Evolutionary conservation across 2,329 filamentous ascomycete species (phyloP).

Genomic region (Colletotrichum australisinense): DNA sequence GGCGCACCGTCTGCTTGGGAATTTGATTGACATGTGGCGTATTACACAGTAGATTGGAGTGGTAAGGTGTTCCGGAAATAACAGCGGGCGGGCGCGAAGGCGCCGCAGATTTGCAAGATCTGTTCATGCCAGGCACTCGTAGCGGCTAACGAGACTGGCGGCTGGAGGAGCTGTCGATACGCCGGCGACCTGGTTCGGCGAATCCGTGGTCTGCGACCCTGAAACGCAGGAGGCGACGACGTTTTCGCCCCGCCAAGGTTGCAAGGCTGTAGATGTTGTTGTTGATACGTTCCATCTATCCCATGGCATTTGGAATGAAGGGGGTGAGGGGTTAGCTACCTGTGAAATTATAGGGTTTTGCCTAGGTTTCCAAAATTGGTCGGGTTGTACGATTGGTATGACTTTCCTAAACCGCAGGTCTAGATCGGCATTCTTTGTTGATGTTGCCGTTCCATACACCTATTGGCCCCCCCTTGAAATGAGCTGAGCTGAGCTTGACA

Average conservation of each 20-base stretch:
- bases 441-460: background rate
- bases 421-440: background rate
- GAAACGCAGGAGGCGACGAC: conserved; percentile 15
- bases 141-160: conserved; percentile 3
- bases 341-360: background rate
- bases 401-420: background rate
- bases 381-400: no score
- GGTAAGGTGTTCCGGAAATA: conserved; percentile 12
- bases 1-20: conserved; percentile 6
- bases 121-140: background rate
- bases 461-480: conserved; percentile 7
- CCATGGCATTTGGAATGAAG: conserved; percentile 1
- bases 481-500: background rate
- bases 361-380: background rate
- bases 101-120: conserved; percentile 3
- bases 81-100: conserved; percentile 14
- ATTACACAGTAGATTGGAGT: background rate
- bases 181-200: background rate
- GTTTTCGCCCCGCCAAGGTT: conserved; percentile 17
- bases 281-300: background rate
- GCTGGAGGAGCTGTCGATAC: background rate
- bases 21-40: conserved; percentile 10
- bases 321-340: background rate
- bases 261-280: background rate
- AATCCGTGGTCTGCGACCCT: conserved; percentile 12